Percentiles rank a stretch among this genome's conserved stretches.
These are phyloP conservation scores for Pyrenula aspistea DNA, from an alignment of 495 filamentous ascomycete genomes.

Conservation along the genomic window DNA sequence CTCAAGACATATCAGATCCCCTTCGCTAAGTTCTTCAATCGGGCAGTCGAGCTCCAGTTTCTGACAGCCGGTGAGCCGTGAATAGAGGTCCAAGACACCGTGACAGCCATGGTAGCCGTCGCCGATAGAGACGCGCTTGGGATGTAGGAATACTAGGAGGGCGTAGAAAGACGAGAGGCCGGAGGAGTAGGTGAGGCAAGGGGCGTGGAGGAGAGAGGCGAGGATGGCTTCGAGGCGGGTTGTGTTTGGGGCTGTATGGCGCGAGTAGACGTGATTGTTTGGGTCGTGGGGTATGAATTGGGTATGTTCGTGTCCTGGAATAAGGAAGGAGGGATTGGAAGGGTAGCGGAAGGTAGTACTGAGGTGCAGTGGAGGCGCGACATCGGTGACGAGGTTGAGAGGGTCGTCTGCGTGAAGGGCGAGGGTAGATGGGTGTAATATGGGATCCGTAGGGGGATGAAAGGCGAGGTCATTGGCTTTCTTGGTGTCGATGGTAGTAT, in stretches of 20 bases:
- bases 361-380: slow-evolving; percentile 77
- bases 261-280: slow-evolving; percentile 54
- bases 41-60: slow-evolving; percentile 52
- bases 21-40: slow-evolving; percentile 42
- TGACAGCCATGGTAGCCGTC: slow-evolving; percentile 90
- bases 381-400: slow-evolving; percentile 57
- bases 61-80: slow-evolving; percentile 56
- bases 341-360: slow-evolving; percentile 82
- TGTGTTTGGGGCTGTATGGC: slow-evolving; percentile 58
- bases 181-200: slow-evolving; percentile 64
- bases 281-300: slow-evolving; percentile 1
- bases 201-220: slow-evolving; percentile 54
- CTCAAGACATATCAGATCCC: slow-evolving; percentile 85
- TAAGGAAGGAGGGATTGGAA: slow-evolving; percentile 33
- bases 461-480: neutral
- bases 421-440: slow-evolving; percentile 38
- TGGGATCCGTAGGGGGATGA: neutral
- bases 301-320: neutral
- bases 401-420: slow-evolving; percentile 81
- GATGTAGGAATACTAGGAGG: slow-evolving; percentile 63
- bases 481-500: neutral
- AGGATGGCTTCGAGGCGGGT: slow-evolving; percentile 79
- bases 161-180: slow-evolving; percentile 84
- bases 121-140: slow-evolving; percentile 63
- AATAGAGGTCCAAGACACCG: slow-evolving; percentile 60